Base-by-base conservation (phyloP, 495 filamentous ascomycete genomes). In the Annulohypoxylon bovei region DNA sequence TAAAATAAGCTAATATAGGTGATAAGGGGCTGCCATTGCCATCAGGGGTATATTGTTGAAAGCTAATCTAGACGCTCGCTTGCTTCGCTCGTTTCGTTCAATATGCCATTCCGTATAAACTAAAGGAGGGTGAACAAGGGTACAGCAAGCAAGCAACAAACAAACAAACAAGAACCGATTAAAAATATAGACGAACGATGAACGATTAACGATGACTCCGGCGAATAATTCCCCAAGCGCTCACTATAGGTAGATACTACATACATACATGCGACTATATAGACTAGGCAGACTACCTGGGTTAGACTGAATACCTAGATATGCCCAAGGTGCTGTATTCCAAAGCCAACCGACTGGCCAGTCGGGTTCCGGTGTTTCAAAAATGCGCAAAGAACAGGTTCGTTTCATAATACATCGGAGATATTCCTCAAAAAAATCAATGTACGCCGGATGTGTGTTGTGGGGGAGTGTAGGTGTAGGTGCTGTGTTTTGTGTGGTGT, bases 241-340 rank as follows among this genome's bases (percentile, higher is more conserved):
- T 39, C n/a, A n/a, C n/a, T n/a, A n/a, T n/a, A n/a, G n/a, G 11
- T 35, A 47, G 62, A 71, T 67, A 71, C 56, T 66, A 70, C 57
- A 66, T 71, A 66, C 62, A 70, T 20, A 22, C 52, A 50, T 64
- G 20, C 16, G 20, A 42, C 39, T 42, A 42, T 42, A 42, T 42
- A 40, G 37, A 35, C n/a, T n/a, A n/a, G 7, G 4, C 11, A 35
- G 3, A 40, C 37, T 40, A 40, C 37, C 37, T 40, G 20, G n/a
- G n/a, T n/a, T n/a, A n/a, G n/a, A n/a, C n/a, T n/a, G n/a, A n/a
- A n/a, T n/a, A n/a, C n/a, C n/a, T n/a, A n/a, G n/a, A n/a, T n/a
- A n/a, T n/a, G 20, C 39, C 39, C 20, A 42, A 42, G 39, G 39
- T 42, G 20, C n/a, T 42, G 20, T 42, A 42, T 42, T 18, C 20